Evolutionary conservation across 495 filamentous ascomycete species (phyloP), one percentile per base, ranked within the genome.

Genomic region (Saxophila tyrrhenica): DNA sequence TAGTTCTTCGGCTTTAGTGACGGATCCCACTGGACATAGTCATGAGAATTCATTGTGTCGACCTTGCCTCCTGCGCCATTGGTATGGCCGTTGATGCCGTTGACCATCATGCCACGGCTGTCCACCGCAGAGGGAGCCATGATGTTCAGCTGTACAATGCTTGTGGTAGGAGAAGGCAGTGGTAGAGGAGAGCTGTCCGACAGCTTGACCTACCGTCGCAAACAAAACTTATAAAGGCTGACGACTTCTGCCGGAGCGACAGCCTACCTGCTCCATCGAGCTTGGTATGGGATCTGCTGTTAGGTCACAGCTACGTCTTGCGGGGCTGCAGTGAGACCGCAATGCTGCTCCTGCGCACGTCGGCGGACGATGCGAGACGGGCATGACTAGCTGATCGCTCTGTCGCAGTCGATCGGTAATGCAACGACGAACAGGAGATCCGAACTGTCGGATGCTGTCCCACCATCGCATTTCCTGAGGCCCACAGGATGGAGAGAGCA

Each of bases 1-100:
- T 69, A 68, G 17, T 59, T 50, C 52, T 69, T 69, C 2, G 67
- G 67, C 43, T 70, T 56, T 11, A 70, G 60, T 2, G 23, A 47
- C 5, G 54, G 46, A 46, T 60, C 63, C 29, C 60, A 63, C 8
- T 56, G 39, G 2, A 65, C 52, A 0, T 47, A 39, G 15, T 65
- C 60, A 48, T 61, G 58, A 20, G 58, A 43, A 38, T 48, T 52
- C 48, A 54, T 51, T 1, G 32, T 29, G 46, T 54, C 35, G 10
- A 49, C 17, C 20, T 54, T 54, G 56, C 41, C 32, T 5, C 16
- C 41, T 5, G 19, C 7, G 43, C 48, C 48, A 19, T 25, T 48
- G 20, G 39, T 21, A 17, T 46, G 39, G 20, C 29, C 42, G 24
- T 57, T 57, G 24, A 52, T 29, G 21, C 55, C 55, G 35, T 52